Base-by-base conservation (phyloP, 768 basidiomycete species). In the Agaricus subrufescens region DNA sequence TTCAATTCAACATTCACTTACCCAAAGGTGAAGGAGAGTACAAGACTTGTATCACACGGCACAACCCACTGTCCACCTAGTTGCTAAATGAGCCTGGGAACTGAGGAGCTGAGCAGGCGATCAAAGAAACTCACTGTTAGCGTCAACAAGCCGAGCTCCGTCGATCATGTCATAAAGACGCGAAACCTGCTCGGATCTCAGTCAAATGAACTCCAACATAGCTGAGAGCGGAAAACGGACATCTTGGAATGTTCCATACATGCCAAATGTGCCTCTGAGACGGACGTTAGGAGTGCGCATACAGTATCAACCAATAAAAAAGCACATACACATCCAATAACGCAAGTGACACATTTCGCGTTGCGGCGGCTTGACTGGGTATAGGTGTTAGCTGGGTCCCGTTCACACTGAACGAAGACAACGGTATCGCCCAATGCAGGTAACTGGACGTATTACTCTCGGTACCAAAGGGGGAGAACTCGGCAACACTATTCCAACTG, bases 241-340 rank as follows among this genome's bases (percentile, higher is more conserved):
- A 67, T 91, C 89, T 68, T 84, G 82, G 63, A 81, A 85, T n/a
- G 89, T 86, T 3, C 89, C 89, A 62, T 82, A 88, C 30, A 92
- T 75, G 3, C 89, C 89, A 37, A 79, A 62, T 3, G 87, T 77
- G 27, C 89, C 89, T 42, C 89, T 91, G 57, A 15, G 46, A 43
- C 12, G 10, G 14, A 19, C 7, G 42, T 48, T 30, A 54, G 43
- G 8, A 44, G 12, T n/a, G 10, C 3, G 44, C 31, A 43, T 43
- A 54, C 50, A 27, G 31, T n/a, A 47, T 52, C 42, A 52, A 42
- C 39, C 27, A 2, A 46, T n/a, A 50, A 53, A 39, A 8, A 0
- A 8, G 19, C 19, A 74, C 85, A 58, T 58, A 91, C 90, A 87
- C 74, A 64, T 92, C 90, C 54, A 92, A 73, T 52, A 92, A 70